Conservation (phyloP, 2,329 filamentous ascomycete species). For the Fusarium virguliforme region DNA sequence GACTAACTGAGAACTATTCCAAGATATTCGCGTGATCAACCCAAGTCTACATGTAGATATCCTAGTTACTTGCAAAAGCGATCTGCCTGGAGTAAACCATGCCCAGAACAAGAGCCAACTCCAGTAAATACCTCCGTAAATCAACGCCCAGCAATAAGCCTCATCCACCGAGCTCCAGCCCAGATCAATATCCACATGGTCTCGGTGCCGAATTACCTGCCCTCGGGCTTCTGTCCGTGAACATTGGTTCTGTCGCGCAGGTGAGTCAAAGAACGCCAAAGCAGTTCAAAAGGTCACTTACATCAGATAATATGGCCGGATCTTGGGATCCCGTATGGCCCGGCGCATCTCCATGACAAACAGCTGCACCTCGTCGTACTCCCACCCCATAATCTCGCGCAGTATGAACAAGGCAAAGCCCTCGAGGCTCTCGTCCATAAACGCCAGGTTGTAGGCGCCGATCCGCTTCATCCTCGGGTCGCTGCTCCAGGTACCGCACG, state of each 20-base stretch:
- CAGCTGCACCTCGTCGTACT: constrained; percentile 25
- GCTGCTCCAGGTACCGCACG: constrained; percentile 37
- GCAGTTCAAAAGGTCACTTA: background rate
- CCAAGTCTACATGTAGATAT: background rate
- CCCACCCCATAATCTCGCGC: constrained; percentile 29
- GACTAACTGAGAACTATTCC: background rate
- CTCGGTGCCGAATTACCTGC: no score
- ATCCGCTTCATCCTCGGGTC: constrained; percentile 39
- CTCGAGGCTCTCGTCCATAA: constrained; percentile 32
- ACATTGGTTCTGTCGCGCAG: constrained; percentile 15
- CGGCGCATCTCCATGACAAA: constrained; percentile 36
- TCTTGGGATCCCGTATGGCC: constrained; percentile 20
- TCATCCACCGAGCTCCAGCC: background rate
- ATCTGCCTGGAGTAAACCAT: background rate
- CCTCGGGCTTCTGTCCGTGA: constrained; percentile 5
- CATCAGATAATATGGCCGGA: constrained; percentile 17
- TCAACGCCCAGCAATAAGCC: background rate
- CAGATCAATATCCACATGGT: no score
- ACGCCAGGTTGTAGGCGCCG: constrained; percentile 12
- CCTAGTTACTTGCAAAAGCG: background rate
- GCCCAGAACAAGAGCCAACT: background rate
- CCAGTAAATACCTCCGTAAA: background rate
- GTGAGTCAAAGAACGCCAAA: background rate
- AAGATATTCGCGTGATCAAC: background rate
- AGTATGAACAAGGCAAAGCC: constrained; percentile 33